phyloP scores from a whole-genome alignment of 1,284 basidiomycete species.

The Malassezia nana region DNA sequence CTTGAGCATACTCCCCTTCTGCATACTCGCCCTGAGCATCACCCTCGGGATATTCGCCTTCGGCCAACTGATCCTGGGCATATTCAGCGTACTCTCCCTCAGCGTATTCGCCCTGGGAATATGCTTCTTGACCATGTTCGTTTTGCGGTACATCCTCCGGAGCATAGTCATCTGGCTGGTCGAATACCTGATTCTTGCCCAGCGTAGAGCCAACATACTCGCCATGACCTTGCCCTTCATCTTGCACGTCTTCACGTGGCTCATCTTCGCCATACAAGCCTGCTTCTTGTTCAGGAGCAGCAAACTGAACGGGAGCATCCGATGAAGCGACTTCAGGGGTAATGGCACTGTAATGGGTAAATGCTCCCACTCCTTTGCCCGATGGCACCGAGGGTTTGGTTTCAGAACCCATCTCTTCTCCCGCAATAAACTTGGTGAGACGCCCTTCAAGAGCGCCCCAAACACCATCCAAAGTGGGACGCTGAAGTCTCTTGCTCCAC shows the following conservation, averaged over 20 bases:
- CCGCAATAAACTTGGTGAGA: slow-evolving; percentile 91
- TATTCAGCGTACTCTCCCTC: background rate
- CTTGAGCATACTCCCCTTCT: background rate
- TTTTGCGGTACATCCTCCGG: slow-evolving; percentile 1
- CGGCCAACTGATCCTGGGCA: background rate
- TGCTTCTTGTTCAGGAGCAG: background rate
- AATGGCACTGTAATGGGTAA: slow-evolving; percentile 87
- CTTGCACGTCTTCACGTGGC: background rate
- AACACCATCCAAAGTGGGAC: slow-evolving; percentile 77
- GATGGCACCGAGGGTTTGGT: background rate
- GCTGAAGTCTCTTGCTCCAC: slow-evolving; percentile 59
- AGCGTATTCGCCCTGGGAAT: background rate
- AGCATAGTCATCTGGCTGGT: background rate
- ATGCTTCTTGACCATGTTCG: background rate
- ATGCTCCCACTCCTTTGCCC: slow-evolving; percentile 58
- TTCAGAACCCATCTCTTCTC: slow-evolving; percentile 42
- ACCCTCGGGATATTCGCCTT: background rate
- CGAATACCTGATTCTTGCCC: too few relatives aligned
- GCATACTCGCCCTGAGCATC: background rate
- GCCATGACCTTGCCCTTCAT: too few relatives aligned
- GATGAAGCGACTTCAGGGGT: slow-evolving; percentile 57
- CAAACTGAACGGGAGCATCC: background rate
- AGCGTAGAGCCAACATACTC: too few relatives aligned
- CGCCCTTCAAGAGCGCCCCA: slow-evolving; percentile 89
- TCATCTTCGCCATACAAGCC: slow-evolving; percentile 3